Conservation (phyloP, 257 asterid species). For the Linderniella brevidens region DNA sequence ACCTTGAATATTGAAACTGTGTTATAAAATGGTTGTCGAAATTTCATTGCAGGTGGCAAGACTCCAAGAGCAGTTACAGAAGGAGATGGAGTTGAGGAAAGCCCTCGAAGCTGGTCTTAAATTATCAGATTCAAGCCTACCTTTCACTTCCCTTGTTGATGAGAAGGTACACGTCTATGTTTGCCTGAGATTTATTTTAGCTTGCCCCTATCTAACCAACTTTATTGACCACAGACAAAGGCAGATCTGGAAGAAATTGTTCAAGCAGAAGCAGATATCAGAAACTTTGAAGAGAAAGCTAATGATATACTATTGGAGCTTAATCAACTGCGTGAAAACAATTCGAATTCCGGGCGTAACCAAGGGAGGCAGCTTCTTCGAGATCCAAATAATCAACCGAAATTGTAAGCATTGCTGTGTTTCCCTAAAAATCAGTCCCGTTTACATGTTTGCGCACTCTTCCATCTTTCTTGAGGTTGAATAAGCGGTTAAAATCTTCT, state of each 20-base stretch:
- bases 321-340: slow-evolving; percentile 46
- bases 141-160: slow-evolving; percentile 32
- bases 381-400: slow-evolving; percentile 23
- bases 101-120: slow-evolving; percentile 56
- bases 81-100: slow-evolving; percentile 55
- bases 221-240: slow-evolving; percentile 29
- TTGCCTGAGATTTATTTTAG: background rate
- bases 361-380: slow-evolving; percentile 22
- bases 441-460: too few species aligned
- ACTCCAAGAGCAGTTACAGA: slow-evolving; percentile 55
- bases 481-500: too few species aligned
- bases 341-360: slow-evolving; percentile 30
- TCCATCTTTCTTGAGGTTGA: too few species aligned
- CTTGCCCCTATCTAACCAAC: background rate
- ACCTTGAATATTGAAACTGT: background rate
- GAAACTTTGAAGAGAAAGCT: slow-evolving; percentile 40
- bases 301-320: slow-evolving; percentile 56
- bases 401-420: slow-evolving; percentile 36
- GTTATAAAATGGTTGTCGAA: background rate
- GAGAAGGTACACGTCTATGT: slow-evolving; percentile 34
- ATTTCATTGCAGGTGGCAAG: slow-evolving; percentile 47
- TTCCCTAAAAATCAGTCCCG: too few species aligned
- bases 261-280: slow-evolving; percentile 48
- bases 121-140: slow-evolving; percentile 27
- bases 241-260: slow-evolving; percentile 49